These are phyloP conservation scores for Alternaria conjuncta DNA, from an alignment of 2,329 filamentous ascomycete genomes.

Conservation along the genomic window DNA sequence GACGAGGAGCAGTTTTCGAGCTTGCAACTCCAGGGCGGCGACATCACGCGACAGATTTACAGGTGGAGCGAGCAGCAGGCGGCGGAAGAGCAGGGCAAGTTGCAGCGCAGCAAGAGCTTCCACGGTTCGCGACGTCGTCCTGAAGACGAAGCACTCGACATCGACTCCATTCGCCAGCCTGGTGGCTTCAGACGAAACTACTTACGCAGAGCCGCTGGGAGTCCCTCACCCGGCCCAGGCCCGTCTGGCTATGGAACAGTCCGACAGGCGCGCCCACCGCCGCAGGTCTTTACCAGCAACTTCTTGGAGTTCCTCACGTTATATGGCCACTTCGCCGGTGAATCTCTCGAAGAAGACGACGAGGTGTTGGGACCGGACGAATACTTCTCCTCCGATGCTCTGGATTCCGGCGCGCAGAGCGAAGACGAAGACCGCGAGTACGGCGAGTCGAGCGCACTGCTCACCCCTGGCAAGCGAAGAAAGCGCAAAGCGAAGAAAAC, in stretches of 20 bases:
- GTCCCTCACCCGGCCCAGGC: slow-evolving; percentile 59
- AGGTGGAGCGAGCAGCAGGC: slow-evolving; percentile 93
- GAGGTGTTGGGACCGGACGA: slow-evolving; percentile 86
- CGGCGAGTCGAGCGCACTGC: slow-evolving; percentile 85
- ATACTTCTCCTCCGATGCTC: slow-evolving; percentile 83
- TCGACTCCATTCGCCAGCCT: slow-evolving; percentile 88
- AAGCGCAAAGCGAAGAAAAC: slow-evolving; percentile 79
- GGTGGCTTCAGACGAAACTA: slow-evolving; percentile 94
- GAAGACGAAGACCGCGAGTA: slow-evolving; percentile 72
- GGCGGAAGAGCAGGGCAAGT: slow-evolving; percentile 65
- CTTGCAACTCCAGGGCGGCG: slow-evolving; percentile 88
- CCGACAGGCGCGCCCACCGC: slow-evolving; percentile 29
- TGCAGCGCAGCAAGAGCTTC: slow-evolving; percentile 88
- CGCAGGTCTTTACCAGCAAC: slow-evolving; percentile 73
- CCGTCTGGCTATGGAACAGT: slow-evolving; percentile 52
- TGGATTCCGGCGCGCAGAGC: slow-evolving; percentile 61
- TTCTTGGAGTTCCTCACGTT: slow-evolving; percentile 95
- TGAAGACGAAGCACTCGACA: slow-evolving; percentile 81
- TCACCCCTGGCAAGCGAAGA: slow-evolving; percentile 72
- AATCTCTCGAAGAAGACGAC: slow-evolving; percentile 95
- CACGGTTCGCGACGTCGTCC: slow-evolving; percentile 77
- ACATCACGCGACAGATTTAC: slow-evolving; percentile 94
- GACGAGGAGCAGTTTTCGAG: slow-evolving; percentile 85
- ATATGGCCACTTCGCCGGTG: slow-evolving; percentile 97
- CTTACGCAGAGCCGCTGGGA: slow-evolving; percentile 75